These are phyloP conservation scores for Irpex sp. DNA, from an alignment of 1,284 basidiomycete genomes.

Conservation along the genomic window DNA sequence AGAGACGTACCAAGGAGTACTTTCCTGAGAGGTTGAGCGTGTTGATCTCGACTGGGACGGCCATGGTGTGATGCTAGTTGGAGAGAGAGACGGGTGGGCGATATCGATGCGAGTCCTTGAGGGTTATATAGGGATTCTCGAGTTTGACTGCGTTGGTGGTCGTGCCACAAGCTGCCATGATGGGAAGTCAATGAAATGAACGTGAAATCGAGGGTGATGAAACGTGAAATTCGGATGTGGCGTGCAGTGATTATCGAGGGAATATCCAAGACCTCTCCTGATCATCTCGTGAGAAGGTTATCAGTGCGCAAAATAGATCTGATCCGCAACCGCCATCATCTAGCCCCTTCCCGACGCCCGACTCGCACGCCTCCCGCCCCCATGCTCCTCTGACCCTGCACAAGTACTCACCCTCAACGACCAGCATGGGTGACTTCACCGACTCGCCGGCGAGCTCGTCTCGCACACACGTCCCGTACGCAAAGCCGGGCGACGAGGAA, in stretches of 20 bases:
- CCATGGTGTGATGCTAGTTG: constrained; percentile 32
- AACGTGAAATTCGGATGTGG: neutral
- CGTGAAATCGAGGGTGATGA: neutral
- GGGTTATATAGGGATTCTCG: neutral
- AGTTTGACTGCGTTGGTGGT: neutral
- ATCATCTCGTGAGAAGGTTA: too few relatives aligned
- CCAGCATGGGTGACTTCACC: neutral
- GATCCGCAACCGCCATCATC: neutral
- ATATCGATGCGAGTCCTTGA: neutral
- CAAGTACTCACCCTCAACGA: too few relatives aligned
- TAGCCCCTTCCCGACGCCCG: neutral
- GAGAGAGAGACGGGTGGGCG: neutral
- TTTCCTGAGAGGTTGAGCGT: constrained; percentile 44
- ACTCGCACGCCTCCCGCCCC: neutral
- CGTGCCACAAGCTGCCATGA: too few relatives aligned
- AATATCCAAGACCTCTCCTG: too few relatives aligned
- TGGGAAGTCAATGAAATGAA: neutral
- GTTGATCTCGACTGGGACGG: constrained; percentile 47
- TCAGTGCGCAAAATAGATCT: neutral
- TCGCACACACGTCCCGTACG: neutral
- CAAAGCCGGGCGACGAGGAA: neutral
- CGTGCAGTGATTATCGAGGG: too few relatives aligned
- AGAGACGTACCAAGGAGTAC: constrained; percentile 37
- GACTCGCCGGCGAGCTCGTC: neutral
- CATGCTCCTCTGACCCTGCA: too few relatives aligned